Percentiles rank a stretch among this genome's conserved stretches.
These are phyloP conservation scores for Fraxinus nigra DNA, from an alignment of 305 asterid species.

Conservation along the genomic window DNA sequence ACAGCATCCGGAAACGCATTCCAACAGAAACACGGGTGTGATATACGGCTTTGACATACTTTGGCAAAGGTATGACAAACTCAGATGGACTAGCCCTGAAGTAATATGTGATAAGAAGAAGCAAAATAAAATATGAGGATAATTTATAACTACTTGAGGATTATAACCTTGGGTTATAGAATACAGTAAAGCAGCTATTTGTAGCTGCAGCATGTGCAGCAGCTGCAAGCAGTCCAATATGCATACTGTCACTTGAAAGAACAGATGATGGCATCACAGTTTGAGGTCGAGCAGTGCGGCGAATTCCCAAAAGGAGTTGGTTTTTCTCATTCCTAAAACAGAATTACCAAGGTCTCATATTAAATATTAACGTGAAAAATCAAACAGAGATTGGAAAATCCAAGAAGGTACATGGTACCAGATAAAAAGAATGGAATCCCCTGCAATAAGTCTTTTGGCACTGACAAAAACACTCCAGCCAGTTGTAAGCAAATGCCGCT, in stretches of 20 bases:
- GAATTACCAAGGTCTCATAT: background rate
- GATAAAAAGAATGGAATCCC: constrained; percentile 90
- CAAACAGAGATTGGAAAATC: background rate
- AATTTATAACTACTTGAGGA: constrained; percentile 1
- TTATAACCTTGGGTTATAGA: constrained; percentile 77
- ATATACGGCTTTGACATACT: constrained; percentile 84
- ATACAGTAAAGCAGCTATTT: constrained; percentile 90
- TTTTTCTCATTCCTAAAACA: constrained; percentile 81
- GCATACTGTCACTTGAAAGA: constrained; percentile 97
- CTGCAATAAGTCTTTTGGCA: constrained; percentile 92
- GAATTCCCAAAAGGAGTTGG: constrained; percentile 91
- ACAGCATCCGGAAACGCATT: constrained; percentile 94
- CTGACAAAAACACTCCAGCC: constrained; percentile 99
- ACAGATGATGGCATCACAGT: constrained; percentile 98
- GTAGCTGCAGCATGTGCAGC: constrained; percentile 99
- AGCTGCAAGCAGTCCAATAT: constrained; percentile 93
- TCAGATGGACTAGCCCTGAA: constrained; percentile 96
- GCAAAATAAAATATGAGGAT: background rate
- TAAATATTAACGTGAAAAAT: background rate
- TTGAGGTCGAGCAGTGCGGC: constrained; percentile 87
- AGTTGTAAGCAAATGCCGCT: constrained; percentile 92
- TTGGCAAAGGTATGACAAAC: constrained; percentile 82
- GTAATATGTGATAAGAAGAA: constrained; percentile 23
- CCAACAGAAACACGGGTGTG: constrained; percentile 95
- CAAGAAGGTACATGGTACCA: constrained; percentile 47